phyloP scores from a whole-genome alignment of 306 rosid genomes.

The Cucumis cinereus region DNA sequence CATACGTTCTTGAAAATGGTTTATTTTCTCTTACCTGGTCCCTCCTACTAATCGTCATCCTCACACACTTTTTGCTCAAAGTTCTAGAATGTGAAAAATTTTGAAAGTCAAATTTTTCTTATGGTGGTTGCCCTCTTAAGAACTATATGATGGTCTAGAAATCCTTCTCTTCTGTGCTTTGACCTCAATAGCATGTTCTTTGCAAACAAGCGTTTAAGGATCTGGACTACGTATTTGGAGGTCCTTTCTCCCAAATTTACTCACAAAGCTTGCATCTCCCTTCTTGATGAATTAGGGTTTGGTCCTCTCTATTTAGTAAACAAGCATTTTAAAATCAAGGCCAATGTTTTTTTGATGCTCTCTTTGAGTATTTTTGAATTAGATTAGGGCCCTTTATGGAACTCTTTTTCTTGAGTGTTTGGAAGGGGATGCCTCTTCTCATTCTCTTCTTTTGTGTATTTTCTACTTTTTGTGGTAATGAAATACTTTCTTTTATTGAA shows the following conservation, averaged over 20 bases:
- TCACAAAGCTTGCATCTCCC: background rate
- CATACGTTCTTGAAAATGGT: background rate
- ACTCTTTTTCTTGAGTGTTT: no score
- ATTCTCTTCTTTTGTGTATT: no score
- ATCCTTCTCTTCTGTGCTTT: background rate
- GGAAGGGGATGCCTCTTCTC: no score
- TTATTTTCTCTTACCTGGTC: background rate
- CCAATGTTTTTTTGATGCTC: no score
- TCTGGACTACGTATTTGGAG: background rate
- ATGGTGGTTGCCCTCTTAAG: background rate
- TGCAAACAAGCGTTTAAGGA: background rate
- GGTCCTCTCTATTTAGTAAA: background rate
- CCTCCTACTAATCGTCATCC: background rate
- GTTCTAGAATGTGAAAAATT: background rate
- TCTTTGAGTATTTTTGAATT: no score
- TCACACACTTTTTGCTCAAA: background rate
- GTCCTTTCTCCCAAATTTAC: background rate
- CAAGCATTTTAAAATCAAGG: background rate
- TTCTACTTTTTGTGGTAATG: no score
- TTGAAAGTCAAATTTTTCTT: background rate
- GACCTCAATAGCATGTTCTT: background rate
- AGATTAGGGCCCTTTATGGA: no score
- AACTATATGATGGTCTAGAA: background rate
- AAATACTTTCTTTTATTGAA: no score
- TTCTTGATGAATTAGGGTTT: background rate